Evolutionary conservation across 2,329 filamentous ascomycete genomes (phyloP), one percentile per base, ranked within the genome.

Genomic region (Sarocladium strictum): DNA sequence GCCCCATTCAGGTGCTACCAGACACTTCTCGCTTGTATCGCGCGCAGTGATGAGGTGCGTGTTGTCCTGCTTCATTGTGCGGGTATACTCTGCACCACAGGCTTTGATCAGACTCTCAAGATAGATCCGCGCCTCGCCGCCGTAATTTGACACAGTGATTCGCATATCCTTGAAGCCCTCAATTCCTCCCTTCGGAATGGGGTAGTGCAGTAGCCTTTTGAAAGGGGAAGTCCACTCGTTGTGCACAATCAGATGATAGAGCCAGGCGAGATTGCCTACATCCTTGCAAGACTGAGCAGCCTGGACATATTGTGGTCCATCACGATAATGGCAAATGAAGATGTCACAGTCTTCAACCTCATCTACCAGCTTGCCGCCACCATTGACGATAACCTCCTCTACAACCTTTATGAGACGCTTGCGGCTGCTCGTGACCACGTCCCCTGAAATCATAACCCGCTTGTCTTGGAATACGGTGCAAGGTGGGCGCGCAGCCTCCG

Each of bases 71-170:
- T 90, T 95, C 84, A 99, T 89, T 0, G 90, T 95, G 72, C 95
- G 96, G 27, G 94, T 99, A 66, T 90, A 97, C 58, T 88, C 86
- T 9, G 89, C 93, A 15, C 94, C 94, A 15, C 87, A 79, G 23
- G 91, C 91, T 57, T 77, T 84, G 62, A 97, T 87, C 35, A 99
- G 78, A 61, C 96, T 97, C 69, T 97, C 92, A 3, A 99, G 78
- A 64, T 97, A 99, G 53, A 90, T 85, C 47, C 94, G 85, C 15
- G 94, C 90, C 69, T 99, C 94, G 29, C 94, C 94, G 45, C 90
- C 90, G 66, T 99, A 99, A 69, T 97, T 99, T 5, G 94, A 97
- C 5, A 99, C 78, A 55, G 91, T 96, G 63, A 99, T 94, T 53
- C 80, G 83, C 67, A 88, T 77, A 7, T 80, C 76, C 56, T 87